Evolutionary conservation across 805 yeast species (phyloP).

Genomic region (Starmerella floris): DNA sequence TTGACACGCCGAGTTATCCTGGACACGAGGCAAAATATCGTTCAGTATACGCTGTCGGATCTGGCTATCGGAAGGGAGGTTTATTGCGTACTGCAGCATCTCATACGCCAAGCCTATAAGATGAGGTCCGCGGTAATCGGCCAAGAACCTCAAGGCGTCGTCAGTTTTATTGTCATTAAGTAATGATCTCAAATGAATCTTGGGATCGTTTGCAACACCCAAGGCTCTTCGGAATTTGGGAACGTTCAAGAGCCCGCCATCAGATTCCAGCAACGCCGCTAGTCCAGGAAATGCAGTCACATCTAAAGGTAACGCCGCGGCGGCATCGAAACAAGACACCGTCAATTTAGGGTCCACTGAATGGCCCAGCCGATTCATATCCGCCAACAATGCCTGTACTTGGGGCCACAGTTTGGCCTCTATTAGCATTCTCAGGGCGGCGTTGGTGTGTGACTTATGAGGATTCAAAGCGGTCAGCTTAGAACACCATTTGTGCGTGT

Average conservation of each 20-base stretch:
- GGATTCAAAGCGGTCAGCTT: background rate
- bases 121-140: constrained; percentile 1
- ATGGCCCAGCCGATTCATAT: background rate
- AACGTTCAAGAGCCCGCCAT: constrained; percentile 8
- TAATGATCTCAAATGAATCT: background rate
- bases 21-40: background rate
- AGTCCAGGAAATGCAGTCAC: background rate
- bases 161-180: background rate
- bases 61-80: no score
- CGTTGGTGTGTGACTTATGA: background rate
- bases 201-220: constrained; percentile 1
- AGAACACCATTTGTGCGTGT: constrained; percentile 1
- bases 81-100: background rate
- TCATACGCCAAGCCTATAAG: constrained; percentile 3
- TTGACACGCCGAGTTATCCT: background rate
- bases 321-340: constrained; percentile 1
- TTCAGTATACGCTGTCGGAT: background rate
- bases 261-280: constrained; percentile 4
- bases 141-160: background rate
- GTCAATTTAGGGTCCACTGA: constrained; percentile 2
- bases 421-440: background rate
- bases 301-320: background rate
- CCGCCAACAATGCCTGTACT: background rate
- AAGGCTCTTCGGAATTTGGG: constrained; percentile 2
- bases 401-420: constrained; percentile 5